Evolutionary conservation across 2,329 filamentous ascomycete genomes (phyloP), one percentile per base, ranked within the genome.

Genomic region (Fusarium luffae): DNA sequence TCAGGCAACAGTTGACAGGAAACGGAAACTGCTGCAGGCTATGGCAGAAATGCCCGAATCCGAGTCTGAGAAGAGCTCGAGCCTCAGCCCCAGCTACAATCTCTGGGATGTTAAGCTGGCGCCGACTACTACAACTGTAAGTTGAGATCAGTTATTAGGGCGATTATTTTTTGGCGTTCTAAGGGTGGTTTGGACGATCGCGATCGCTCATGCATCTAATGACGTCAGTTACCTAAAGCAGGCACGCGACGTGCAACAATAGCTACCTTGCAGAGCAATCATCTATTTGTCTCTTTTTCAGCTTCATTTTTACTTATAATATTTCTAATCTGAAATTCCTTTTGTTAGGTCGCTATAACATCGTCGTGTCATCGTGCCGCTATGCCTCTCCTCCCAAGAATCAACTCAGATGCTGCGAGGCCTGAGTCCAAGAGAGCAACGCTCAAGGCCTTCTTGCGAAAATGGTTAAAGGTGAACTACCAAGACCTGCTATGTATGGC

Each of bases 381-480:
- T 59, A 74, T 74, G 74, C 71, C 73, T 43, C 52, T 68, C 23
- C 50, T 68, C n/a, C 66, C 73, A 9, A 56, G 51, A 42, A 63
- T 59, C 27, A 65, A 54, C 47, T 21, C 55, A 27, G 69, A 60
- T 30, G 57, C 54, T 30, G 30, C 12, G 19, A 51, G 32, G 19
- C 37, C 63, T n/a, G 41, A 57, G 2, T 54, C 60, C 21, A 65
- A 56, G 23, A 63, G 43, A 11, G 34, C 50, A 21, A 60, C 60
- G n/a, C 8, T 65, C 54, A 71, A 62, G 25, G 19, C 48, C 3
- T 79, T 80, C 32, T 25, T 75, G 25, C 50, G 51, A 32, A 61
- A 87, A 74, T 92, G 89, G 89, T 66, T 90, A 65, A 85, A 85
- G 60, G 79, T 84, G 8, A 87, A 85, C 23, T 89, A 85, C 82